Conservation (phyloP, 2,329 filamentous ascomycete species). For the Anthostomella pinea region DNA sequence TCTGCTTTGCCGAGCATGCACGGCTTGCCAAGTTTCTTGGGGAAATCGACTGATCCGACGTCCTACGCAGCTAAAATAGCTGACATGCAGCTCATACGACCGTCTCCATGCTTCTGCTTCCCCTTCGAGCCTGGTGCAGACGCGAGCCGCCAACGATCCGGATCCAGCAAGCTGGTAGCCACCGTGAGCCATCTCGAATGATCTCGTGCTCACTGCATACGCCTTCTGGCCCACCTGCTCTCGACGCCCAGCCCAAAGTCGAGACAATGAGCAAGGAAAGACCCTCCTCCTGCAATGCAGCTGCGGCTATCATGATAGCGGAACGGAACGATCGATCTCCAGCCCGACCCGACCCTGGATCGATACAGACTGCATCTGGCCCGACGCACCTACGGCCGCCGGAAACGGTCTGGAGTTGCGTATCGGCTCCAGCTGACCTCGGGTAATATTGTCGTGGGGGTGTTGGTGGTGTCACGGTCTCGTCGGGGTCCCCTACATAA, state of each 20-base stretch:
- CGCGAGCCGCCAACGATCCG: constrained; percentile 15
- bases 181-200: constrained; percentile 8
- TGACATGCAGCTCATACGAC: constrained; percentile 18
- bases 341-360: constrained; percentile 22
- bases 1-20: no score
- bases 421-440: constrained; percentile 22
- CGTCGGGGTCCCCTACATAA: constrained; percentile 17
- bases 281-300: constrained; percentile 13
- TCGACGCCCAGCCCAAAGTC: no score
- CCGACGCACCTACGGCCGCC: constrained; percentile 19
- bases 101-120: constrained; percentile 23
- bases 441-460: constrained; percentile 25
- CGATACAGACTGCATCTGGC: constrained; percentile 22
- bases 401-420: constrained; percentile 6
- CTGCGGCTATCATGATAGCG: constrained; percentile 8
- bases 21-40: no score
- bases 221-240: no score
- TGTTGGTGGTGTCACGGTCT: constrained; percentile 11
- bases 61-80: constrained; percentile 13
- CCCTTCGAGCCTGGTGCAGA: constrained; percentile 30
- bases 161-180: constrained; percentile 24
- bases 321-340: constrained; percentile 20
- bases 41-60: constrained; percentile 7
- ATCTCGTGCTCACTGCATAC: constrained; percentile 14
- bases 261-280: no score